Evolutionary conservation across 2,329 filamentous ascomycete species (phyloP).

Genomic region (Clathrospora elynae): DNA sequence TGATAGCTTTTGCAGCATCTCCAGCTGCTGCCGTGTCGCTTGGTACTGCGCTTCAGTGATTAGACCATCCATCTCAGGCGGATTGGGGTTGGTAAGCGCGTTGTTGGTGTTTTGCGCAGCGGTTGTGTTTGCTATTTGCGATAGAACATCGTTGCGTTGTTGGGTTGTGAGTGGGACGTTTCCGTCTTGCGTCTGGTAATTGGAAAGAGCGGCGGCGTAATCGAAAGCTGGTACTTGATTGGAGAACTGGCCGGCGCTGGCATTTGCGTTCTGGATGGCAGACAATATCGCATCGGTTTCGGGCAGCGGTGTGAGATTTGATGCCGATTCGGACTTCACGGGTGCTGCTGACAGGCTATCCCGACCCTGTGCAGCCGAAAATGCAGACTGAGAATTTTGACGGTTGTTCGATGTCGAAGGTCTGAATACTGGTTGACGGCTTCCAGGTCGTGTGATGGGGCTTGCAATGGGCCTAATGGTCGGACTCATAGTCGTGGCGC

Average conservation of each 20-base stretch:
- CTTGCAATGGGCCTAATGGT: slow-evolving; percentile 33
- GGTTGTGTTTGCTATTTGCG: slow-evolving; percentile 54
- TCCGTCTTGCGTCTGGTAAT: slow-evolving; percentile 55
- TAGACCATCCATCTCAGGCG: slow-evolving; percentile 62
- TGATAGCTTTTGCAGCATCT: slow-evolving; percentile 77
- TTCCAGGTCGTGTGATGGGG: slow-evolving; percentile 29
- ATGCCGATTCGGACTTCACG: slow-evolving; percentile 51
- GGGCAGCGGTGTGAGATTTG: slow-evolving; percentile 38
- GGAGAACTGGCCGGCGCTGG: slow-evolving; percentile 38
- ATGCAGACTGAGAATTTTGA: slow-evolving; percentile 18
- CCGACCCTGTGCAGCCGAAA: slow-evolving; percentile 12
- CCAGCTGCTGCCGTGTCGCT: slow-evolving; percentile 74
- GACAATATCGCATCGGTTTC: slow-evolving; percentile 58
- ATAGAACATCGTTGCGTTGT: slow-evolving; percentile 55
- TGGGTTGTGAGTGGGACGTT: slow-evolving; percentile 54
- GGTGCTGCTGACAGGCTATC: slow-evolving; percentile 29
- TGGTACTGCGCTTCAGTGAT: slow-evolving; percentile 66
- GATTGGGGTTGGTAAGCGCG: slow-evolving; percentile 60
- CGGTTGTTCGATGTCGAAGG: slow-evolving; percentile 24
- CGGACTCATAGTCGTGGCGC: slow-evolving; percentile 43
- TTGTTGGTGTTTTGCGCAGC: slow-evolving; percentile 57
- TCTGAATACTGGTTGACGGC: slow-evolving; percentile 32
- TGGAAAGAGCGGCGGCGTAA: slow-evolving; percentile 54
- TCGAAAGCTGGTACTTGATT: slow-evolving; percentile 49
- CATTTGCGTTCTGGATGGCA: slow-evolving; percentile 55